Conservation (phyloP, 495 filamentous ascomycete genomes). For the Aspergillus conjunctus region DNA sequence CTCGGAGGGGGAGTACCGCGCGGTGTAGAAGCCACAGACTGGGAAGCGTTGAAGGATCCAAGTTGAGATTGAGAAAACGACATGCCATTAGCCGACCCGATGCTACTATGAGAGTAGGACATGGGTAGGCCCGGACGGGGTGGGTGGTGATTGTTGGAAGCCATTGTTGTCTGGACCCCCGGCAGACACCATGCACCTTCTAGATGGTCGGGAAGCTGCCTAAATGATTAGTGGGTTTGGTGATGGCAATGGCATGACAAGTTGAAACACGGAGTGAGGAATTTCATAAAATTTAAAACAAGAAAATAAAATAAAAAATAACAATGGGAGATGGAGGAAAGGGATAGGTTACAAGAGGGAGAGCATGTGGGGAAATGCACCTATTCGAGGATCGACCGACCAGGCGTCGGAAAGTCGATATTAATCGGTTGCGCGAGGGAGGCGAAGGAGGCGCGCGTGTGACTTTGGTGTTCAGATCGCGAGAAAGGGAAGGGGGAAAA, state of each 20-base stretch:
- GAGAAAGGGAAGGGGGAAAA: constrained; percentile 28
- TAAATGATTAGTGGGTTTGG: constrained; percentile 12
- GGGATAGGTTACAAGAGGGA: constrained; percentile 20
- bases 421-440: constrained; percentile 32
- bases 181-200: constrained; percentile 21
- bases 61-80: constrained; percentile 47
- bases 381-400: constrained; percentile 31
- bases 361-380: constrained; percentile 33
- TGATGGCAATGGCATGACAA: constrained; percentile 23
- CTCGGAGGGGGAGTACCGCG: constrained; percentile 55
- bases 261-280: constrained; percentile 6
- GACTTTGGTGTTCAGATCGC: constrained; percentile 29
- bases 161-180: constrained; percentile 33
- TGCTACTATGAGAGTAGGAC: constrained; percentile 50
- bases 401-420: constrained; percentile 24
- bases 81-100: constrained; percentile 44
- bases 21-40: constrained; percentile 56
- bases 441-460: constrained; percentile 46
- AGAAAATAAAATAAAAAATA: constrained; percentile 13
- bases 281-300: constrained; percentile 13
- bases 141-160: constrained; percentile 46
- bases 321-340: constrained; percentile 9
- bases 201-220: constrained; percentile 19
- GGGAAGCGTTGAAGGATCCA: constrained; percentile 54
- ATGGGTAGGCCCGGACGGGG: constrained; percentile 44